Evolutionary conservation across 306 rosid genomes (phyloP).

Genomic region (Cucurbita pepo): DNA sequence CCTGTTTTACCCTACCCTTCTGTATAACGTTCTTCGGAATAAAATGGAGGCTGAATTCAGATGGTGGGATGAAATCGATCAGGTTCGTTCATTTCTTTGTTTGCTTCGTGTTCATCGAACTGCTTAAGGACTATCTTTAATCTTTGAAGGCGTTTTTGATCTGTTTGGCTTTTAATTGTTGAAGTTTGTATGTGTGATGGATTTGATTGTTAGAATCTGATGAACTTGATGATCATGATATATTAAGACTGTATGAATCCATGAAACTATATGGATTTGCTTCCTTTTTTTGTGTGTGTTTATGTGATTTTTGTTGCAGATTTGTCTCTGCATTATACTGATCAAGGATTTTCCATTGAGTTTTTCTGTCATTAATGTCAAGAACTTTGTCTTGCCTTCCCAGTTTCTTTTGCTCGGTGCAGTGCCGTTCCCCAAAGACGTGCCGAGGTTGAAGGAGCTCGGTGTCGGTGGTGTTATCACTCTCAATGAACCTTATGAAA

Average conservation of each 20-base stretch:
- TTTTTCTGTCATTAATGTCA: not conserved
- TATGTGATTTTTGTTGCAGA: not conserved
- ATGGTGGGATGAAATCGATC: constrained; percentile 99
- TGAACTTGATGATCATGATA: not conserved
- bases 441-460: constrained; percentile 72
- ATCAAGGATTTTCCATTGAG: not conserved
- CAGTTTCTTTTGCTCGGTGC: constrained; percentile 84
- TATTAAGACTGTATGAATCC: not conserved
- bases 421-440: constrained; percentile 94
- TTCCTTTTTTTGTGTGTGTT: not conserved
- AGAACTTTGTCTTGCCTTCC: not conserved
- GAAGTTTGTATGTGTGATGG: not conserved
- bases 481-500: constrained; percentile 82
- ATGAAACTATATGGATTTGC: not conserved
- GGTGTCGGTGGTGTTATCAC: constrained; percentile 98
- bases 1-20: constrained; percentile 82
- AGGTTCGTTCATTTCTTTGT: constrained; percentile 26
- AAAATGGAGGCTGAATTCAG: constrained; percentile 87
- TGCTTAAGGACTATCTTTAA: not conserved
- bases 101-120: not conserved
- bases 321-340: constrained; percentile 1
- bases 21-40: constrained; percentile 92
- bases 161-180: not conserved
- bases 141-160: not conserved
- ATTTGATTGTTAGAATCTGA: not conserved